These are phyloP conservation scores for Phalaenopsis equestris DNA, from an alignment of 106 monocot species.

Conservation along the genomic window DNA sequence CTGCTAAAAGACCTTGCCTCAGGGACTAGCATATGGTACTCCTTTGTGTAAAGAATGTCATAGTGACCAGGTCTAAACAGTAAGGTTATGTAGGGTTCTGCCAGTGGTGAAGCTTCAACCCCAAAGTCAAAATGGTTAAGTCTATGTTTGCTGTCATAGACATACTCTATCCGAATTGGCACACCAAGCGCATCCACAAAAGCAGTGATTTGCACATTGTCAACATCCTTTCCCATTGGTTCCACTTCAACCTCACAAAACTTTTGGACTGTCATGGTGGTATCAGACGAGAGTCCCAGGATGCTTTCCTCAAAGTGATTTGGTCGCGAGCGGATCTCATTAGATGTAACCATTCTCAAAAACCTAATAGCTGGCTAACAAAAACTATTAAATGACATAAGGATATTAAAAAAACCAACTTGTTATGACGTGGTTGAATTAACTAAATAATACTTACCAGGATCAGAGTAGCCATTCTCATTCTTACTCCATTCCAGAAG, in stretches of 20 bases:
- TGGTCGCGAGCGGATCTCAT: no score
- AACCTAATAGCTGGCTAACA: no score
- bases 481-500: no score
- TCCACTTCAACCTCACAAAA: conserved; percentile 85
- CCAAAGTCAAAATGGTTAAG: conserved; percentile 79
- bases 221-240: conserved; percentile 83
- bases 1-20: background rate
- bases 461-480: no score
- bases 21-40: background rate
- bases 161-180: conserved; percentile 63
- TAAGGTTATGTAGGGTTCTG: conserved; percentile 48
- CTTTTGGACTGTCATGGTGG: background rate
- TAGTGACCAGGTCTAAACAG: conserved; percentile 96
- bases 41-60: conserved; percentile 76
- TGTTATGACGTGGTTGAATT: no score
- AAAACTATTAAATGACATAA: no score
- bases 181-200: conserved; percentile 73
- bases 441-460: no score
- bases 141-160: conserved; percentile 23
- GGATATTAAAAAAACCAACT: no score
- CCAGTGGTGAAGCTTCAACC: background rate
- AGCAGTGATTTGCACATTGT: conserved; percentile 86
- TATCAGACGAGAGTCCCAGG: background rate
- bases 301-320: background rate
- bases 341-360: no score